These are phyloP conservation scores for Pterocarpus santalinus DNA, from an alignment of 306 rosid species.

Conservation along the genomic window DNA sequence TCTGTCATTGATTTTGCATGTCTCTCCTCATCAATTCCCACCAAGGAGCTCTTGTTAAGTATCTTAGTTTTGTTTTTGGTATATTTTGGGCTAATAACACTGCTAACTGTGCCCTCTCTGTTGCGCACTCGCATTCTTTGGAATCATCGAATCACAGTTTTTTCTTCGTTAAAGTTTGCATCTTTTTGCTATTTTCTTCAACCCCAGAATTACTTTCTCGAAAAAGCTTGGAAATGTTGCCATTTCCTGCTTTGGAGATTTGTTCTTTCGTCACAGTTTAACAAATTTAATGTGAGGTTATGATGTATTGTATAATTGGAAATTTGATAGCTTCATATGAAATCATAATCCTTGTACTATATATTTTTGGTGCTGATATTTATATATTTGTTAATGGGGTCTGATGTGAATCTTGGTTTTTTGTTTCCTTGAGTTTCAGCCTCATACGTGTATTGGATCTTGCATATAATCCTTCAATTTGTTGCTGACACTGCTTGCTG, in stretches of 20 bases:
- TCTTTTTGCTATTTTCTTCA: constrained; percentile 3
- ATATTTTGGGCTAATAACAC: not conserved
- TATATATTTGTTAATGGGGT: not conserved
- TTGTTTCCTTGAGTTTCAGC: not conserved
- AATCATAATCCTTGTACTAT: not conserved
- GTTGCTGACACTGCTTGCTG: constrained; percentile 42
- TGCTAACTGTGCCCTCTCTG: not conserved
- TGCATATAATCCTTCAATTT: constrained; percentile 35
- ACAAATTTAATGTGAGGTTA: not conserved
- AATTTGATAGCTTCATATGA: constrained; percentile 7
- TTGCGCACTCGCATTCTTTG: not conserved
- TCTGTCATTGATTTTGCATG: not conserved
- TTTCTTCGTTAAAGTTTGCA: constrained; percentile 28
- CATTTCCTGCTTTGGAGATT: constrained; percentile 12
- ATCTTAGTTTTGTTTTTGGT: not conserved
- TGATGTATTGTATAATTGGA: constrained; percentile 5
- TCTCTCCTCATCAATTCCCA: not conserved
- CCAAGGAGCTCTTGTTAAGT: not conserved
- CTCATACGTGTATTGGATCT: constrained; percentile 41
- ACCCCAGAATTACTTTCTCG: not conserved
- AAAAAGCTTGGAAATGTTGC: constrained; percentile 15
- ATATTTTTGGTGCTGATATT: not conserved
- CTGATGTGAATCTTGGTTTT: constrained; percentile 35
- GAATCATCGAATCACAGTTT: constrained; percentile 22
- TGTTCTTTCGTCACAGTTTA: not conserved